Evolutionary conservation across 345 rosid genomes (phyloP), one percentile per base, ranked within the genome.

Genomic region (Cardamine resedifolia): DNA sequence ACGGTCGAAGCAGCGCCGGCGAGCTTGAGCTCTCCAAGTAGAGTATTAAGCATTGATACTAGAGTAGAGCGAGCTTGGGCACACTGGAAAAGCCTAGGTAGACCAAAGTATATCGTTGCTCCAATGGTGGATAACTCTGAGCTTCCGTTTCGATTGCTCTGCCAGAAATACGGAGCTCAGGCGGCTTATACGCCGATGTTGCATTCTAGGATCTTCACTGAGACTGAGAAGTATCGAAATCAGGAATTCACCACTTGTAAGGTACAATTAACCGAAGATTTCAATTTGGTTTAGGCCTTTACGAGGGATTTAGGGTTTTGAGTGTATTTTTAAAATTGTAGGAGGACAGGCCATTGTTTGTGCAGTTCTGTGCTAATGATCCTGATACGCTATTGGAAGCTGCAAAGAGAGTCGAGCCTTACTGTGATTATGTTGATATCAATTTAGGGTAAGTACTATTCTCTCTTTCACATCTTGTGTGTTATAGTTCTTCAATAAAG

Each of bases 41-140:
- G 81, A 28, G 70, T 52, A 67, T 72, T 82, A 44, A 62, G 75
- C 53, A 81, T 83, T 9, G 85, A 81, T 57, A 74, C 85, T 6
- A 78, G 80, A 2, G 74, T 80, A 23, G 96, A 90, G 74, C 72
- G 83, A 45, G 98, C 96, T 23, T 90, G 99, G 98, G 87, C 86
- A 31, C 90, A 91, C 75, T 91, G 98, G 98, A 63, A 77, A 15
- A 85, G 79, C 44, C 81, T 91, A 4, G 98, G 98, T 0, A 79
- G 86, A 19, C 99, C 99, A 2, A 90, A 84, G 81, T 78, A 80
- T 21, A 77, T 91, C 0, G 98, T 91, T 15, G 99, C 98, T 19
- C 97, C 98, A n/a, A 93, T 95, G 98, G 99, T 91, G 58, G 99
- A 95, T 68, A 95, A 95, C 77, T 95, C 98, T 4, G 99, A 90